These are phyloP conservation scores for Fomitiporia mediterranea DNA, from an alignment of 1,284 basidiomycete genomes.

Conservation along the genomic window DNA sequence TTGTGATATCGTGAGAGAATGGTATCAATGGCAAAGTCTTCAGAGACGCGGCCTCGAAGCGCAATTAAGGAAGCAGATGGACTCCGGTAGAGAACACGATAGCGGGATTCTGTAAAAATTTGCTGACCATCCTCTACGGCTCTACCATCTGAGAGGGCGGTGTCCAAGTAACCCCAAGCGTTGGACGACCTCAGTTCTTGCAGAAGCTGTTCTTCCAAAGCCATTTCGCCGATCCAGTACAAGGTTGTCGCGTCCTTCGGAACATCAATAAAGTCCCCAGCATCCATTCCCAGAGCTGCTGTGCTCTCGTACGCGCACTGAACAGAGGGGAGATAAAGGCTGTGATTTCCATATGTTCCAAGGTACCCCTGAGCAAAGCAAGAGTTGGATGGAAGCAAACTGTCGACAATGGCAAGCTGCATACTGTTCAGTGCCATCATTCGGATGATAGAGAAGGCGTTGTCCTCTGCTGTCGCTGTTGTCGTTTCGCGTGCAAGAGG, in stretches of 20 bases:
- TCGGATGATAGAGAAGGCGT: neutral
- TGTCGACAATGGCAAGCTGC: constrained; percentile 6
- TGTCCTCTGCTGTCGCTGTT: too few relatives aligned
- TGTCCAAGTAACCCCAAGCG: constrained; percentile 15
- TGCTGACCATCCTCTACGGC: neutral
- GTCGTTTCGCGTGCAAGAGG: too few relatives aligned
- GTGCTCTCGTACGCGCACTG: constrained; percentile 31
- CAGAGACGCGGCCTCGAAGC: constrained; percentile 28
- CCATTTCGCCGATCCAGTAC: constrained; percentile 10
- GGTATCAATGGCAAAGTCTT: constrained; percentile 40
- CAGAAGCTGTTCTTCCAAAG: constrained; percentile 13
- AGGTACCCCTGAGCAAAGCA: constrained; percentile 50
- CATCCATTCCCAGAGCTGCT: constrained; percentile 31
- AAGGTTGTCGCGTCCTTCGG: constrained; percentile 10
- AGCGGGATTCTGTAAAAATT: neutral
- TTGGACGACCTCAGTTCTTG: neutral
- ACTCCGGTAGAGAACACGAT: constrained; percentile 34
- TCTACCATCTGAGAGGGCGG: neutral
- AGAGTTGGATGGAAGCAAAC: constrained; percentile 20
- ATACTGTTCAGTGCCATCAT: neutral
- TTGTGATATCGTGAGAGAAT: constrained; percentile 61
- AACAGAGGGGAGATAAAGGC: constrained; percentile 43
- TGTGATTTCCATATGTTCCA: constrained; percentile 46
- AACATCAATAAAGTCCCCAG: constrained; percentile 22
- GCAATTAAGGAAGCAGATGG: constrained; percentile 43